Conservation (phyloP, 2,329 filamentous ascomycete species). For the Paramyrothecium sp. region DNA sequence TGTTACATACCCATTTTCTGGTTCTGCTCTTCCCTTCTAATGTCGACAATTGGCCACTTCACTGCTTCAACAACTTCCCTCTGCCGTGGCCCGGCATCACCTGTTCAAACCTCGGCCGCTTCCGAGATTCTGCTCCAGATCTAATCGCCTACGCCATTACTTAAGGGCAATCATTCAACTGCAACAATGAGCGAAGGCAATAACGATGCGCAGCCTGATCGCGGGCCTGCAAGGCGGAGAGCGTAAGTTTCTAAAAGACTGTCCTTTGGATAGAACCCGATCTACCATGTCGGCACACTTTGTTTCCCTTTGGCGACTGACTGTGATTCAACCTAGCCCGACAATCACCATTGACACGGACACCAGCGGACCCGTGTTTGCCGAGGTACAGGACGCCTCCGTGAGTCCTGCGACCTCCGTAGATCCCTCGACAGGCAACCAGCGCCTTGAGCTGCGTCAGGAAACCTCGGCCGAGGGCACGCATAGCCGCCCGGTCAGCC, state of each 20-base stretch:
- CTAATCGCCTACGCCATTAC: neutral
- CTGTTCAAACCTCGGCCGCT: neutral
- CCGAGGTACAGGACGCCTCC: conserved; percentile 30
- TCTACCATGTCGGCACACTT: too few species aligned
- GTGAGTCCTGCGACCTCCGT: conserved; percentile 37
- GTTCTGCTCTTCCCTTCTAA: neutral
- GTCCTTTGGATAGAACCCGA: too few species aligned
- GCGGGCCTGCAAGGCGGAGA: neutral
- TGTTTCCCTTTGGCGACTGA: conserved; percentile 2
- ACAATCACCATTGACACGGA: conserved; percentile 56
- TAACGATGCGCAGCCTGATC: neutral
- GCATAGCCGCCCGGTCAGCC: conserved; percentile 67
- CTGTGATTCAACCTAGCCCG: conserved; percentile 32
- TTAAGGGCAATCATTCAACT: neutral
- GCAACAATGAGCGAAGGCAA: neutral
- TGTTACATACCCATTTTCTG: neutral
- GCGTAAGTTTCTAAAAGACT: neutral
- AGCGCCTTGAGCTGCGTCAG: conserved; percentile 43
- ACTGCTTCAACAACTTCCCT: neutral
- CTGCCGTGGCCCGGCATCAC: neutral
- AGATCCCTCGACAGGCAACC: conserved; percentile 26
- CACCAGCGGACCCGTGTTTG: conserved; percentile 27
- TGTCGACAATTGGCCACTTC: neutral
- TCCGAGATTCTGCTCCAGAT: too few species aligned
- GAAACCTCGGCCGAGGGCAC: conserved; percentile 64